Conservation (phyloP, 1,139 yeast species). For the Suhomyces wounanorum region DNA sequence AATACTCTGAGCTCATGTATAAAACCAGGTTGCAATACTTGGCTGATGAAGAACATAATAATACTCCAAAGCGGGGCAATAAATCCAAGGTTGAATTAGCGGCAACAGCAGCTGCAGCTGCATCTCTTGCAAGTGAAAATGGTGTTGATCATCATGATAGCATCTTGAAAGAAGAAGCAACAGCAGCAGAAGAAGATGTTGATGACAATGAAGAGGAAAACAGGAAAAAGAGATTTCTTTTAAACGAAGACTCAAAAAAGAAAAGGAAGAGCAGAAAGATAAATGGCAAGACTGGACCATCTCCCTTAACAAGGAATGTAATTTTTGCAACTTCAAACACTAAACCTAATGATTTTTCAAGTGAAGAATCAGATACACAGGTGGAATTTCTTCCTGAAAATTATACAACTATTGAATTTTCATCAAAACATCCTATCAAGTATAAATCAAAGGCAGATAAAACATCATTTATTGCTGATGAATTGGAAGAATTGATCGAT, state of each 20-base stretch:
- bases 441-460: slow-evolving; percentile 12
- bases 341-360: slow-evolving; percentile 2
- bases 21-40: slow-evolving; percentile 60
- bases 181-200: slow-evolving; percentile 7
- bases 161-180: slow-evolving; percentile 8
- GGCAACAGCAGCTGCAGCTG: slow-evolving; percentile 17
- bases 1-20: slow-evolving; percentile 71
- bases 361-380: slow-evolving; percentile 6
- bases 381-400: slow-evolving; percentile 5
- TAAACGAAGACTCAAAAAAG: slow-evolving; percentile 13
- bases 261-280: slow-evolving; percentile 11
- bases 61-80: slow-evolving; percentile 37
- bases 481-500: slow-evolving; percentile 7
- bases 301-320: slow-evolving; percentile 22
- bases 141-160: slow-evolving; percentile 16
- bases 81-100: slow-evolving; percentile 30
- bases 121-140: slow-evolving; percentile 15
- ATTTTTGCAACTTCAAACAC: slow-evolving; percentile 7
- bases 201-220: slow-evolving; percentile 4
- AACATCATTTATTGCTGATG: slow-evolving; percentile 27
- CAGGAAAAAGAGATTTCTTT: slow-evolving; percentile 16
- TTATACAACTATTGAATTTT: slow-evolving; percentile 10
- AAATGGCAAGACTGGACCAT: slow-evolving; percentile 15
- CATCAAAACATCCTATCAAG: slow-evolving; percentile 7
- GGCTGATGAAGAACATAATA: slow-evolving; percentile 46